Evolutionary conservation across 2,329 filamentous ascomycete genomes (phyloP).

Genomic region (Trichoderma koningiopsis): DNA sequence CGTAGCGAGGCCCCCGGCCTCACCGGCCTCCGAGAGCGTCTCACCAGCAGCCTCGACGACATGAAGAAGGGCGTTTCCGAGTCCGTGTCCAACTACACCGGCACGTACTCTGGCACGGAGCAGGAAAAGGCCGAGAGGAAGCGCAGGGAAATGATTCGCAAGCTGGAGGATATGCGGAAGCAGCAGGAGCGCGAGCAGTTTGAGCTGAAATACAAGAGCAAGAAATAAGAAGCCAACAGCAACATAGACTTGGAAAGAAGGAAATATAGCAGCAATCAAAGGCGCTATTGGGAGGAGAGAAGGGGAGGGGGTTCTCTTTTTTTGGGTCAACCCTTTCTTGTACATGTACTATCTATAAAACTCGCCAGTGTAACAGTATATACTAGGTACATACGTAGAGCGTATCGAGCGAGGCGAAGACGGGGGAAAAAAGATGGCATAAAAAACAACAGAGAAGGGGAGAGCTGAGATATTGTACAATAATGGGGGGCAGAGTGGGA

Average conservation of each 20-base stretch:
- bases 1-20: conserved; percentile 28
- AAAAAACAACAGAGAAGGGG: too few species aligned
- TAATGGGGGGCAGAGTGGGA: neutral
- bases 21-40: conserved; percentile 33
- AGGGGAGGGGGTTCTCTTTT: neutral
- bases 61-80: conserved; percentile 44
- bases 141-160: conserved; percentile 39
- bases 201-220: conserved; percentile 46
- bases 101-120: conserved; percentile 38
- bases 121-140: conserved; percentile 41
- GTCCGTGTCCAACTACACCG: conserved; percentile 40
- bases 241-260: neutral
- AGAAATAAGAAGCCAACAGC: conserved; percentile 26
- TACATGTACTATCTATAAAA: conserved; percentile 12
- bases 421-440: neutral
- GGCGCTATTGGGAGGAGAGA: neutral
- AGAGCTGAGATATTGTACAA: conserved; percentile 8
- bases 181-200: conserved; percentile 44
- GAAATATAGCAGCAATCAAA: neutral
- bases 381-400: conserved; percentile 14
- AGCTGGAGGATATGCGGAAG: conserved; percentile 41
- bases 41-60: conserved; percentile 40
- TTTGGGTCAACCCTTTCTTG: neutral
- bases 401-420: neutral
- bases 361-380: conserved; percentile 6